Evolutionary conservation across 2,329 filamentous ascomycete species (phyloP).

Genomic region (Penicillium occitanis): DNA sequence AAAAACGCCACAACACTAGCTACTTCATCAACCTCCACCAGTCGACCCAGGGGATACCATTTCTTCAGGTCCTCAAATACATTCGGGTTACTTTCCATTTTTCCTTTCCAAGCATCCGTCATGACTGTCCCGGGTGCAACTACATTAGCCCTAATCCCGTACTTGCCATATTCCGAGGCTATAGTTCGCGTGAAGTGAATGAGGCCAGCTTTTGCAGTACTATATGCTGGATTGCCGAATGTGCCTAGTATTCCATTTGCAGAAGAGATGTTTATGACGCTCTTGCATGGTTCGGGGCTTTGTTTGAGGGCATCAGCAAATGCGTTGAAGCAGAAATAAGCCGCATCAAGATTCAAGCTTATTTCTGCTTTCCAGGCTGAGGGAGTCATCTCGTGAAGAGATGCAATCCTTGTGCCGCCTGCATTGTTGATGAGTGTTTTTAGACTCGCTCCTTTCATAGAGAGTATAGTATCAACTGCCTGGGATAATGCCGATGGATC

Average conservation of each 20-base stretch:
- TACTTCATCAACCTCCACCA: conserved; percentile 29
- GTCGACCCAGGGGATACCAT: conserved; percentile 28
- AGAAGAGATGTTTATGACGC: conserved; percentile 27
- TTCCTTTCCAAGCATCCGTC: conserved; percentile 24
- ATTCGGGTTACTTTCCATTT: conserved; percentile 14
- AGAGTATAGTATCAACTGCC: conserved; percentile 19
- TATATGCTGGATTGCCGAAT: conserved; percentile 34
- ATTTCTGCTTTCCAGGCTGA: conserved; percentile 25
- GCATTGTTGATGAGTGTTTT: conserved; percentile 33
- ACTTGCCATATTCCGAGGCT: conserved; percentile 33
- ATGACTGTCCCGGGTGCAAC: conserved; percentile 33
- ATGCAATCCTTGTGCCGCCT: conserved; percentile 26
- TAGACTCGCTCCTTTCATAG: conserved; percentile 16
- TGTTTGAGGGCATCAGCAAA: conserved; percentile 23
- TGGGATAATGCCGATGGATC: conserved; percentile 24
- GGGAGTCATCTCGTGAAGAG: conserved; percentile 27
- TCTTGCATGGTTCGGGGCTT: conserved; percentile 10
- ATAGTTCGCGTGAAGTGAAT: conserved; percentile 43
- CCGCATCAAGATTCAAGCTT: conserved; percentile 26
- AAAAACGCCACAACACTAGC: conserved; percentile 29
- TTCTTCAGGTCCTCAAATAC: conserved; percentile 24
- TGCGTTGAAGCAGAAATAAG: conserved; percentile 25
- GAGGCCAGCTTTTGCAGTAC: conserved; percentile 43
- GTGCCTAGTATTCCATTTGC: conserved; percentile 25
- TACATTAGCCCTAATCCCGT: conserved; percentile 42